Conservation (phyloP, 73 alveolate species). For the Blepharisma stoltei region DNA sequence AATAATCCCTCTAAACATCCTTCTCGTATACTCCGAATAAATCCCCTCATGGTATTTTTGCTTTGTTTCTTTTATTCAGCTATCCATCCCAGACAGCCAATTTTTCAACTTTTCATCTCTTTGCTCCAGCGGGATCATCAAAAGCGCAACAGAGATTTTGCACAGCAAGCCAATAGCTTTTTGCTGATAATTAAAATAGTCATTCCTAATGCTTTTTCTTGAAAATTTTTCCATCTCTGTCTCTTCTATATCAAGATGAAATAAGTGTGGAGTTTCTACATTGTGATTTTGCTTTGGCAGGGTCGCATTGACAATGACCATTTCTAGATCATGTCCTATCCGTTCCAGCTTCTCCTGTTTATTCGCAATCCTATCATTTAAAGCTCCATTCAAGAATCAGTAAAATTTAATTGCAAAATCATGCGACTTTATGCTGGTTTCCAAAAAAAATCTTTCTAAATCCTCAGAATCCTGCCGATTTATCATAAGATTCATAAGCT, state of each 20-base stretch:
- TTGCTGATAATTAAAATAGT: slow-evolving; percentile 7
- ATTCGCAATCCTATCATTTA: not conserved
- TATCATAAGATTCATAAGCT: not conserved
- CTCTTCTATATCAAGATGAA: not conserved
- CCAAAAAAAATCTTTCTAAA: slow-evolving; percentile 20
- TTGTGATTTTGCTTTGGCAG: slow-evolving; percentile 5
- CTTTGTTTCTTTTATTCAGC: not conserved
- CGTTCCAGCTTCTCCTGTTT: not conserved
- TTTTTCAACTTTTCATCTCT: slow-evolving; percentile 2
- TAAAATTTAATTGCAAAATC: slow-evolving; percentile 4
- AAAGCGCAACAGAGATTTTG: slow-evolving; percentile 14
- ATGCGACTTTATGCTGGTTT: not conserved
- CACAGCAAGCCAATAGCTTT: not conserved
- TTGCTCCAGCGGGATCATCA: not conserved
- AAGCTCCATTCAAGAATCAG: not conserved
- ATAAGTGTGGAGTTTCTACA: slow-evolving; percentile 19
- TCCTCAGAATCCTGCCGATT: not conserved
- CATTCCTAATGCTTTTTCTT: not conserved
- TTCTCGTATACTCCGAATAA: slow-evolving; percentile 4
- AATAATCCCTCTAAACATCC: slow-evolving; percentile 26
- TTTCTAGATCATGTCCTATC: not conserved
- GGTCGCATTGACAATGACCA: slow-evolving; percentile 24
- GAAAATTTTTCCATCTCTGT: not conserved
- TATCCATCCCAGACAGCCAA: slow-evolving; percentile 4
- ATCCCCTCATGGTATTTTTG: not conserved